phyloP scores from a whole-genome alignment of 208 protist species.

The Herpetomonas muscarum region DNA sequence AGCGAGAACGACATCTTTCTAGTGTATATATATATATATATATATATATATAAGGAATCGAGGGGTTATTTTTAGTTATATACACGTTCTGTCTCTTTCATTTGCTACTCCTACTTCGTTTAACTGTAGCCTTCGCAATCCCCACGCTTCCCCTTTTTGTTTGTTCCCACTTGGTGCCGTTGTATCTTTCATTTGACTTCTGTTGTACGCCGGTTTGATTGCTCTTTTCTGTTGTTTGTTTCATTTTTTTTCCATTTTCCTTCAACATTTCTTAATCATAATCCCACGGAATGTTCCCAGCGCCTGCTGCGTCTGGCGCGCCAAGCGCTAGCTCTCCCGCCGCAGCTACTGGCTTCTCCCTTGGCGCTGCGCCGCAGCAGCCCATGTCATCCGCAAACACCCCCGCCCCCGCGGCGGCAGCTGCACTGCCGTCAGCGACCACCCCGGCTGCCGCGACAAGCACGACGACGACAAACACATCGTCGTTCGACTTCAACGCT shows the following conservation, averaged over 20 bases:
- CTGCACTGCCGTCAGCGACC: not conserved
- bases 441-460: not conserved
- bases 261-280: not conserved
- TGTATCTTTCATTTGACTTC: not conserved
- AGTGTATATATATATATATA: too few species aligned
- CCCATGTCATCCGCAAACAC: not conserved
- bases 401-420: not conserved
- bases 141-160: too few species aligned
- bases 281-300: too few species aligned
- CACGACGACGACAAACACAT: not conserved
- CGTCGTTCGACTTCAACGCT: conserved; percentile 10
- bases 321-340: not conserved
- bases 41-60: not conserved
- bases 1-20: too few species aligned
- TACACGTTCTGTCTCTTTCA: not conserved
- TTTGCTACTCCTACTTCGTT: not conserved
- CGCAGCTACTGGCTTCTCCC: not conserved
- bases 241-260: conserved; percentile 2
- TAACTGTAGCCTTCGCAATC: too few species aligned
- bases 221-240: not conserved
- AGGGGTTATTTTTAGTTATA: not conserved
- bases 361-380: not conserved
- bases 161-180: too few species aligned
- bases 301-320: not conserved
- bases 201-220: not conserved